Conservation (phyloP, 352 stramenopile species). For the Labyrinthula sp. region DNA sequence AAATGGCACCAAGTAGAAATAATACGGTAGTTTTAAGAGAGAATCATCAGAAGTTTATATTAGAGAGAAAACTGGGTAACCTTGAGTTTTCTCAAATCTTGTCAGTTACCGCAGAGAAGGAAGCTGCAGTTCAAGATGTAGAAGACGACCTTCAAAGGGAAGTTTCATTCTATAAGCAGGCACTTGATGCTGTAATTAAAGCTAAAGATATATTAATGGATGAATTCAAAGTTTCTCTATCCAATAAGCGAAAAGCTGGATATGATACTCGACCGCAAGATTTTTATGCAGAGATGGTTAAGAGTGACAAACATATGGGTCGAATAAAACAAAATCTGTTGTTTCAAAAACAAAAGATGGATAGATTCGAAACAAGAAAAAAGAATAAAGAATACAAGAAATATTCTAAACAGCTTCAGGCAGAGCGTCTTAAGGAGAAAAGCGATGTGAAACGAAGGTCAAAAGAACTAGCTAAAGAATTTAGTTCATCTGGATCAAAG, state of each 20-base stretch:
- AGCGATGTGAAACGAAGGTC: constrained; percentile 20
- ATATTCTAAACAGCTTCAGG: constrained; percentile 73
- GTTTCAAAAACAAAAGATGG: constrained; percentile 97
- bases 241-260: too few species aligned
- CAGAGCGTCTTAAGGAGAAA: constrained; percentile 49
- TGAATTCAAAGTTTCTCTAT: constrained; percentile 43
- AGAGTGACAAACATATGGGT: constrained; percentile 81
- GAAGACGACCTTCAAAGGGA: constrained; percentile 66
- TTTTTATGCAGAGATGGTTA: constrained; percentile 98
- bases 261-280: constrained; percentile 82
- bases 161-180: constrained; percentile 87
- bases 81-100: constrained; percentile 16
- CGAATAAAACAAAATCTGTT: constrained; percentile 94
- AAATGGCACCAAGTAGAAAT: too few species aligned
- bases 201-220: constrained; percentile 42
- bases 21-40: too few species aligned
- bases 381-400: constrained; percentile 83
- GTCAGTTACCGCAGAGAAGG: constrained; percentile 22
- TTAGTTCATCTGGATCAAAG: not conserved
- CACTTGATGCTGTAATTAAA: constrained; percentile 44
- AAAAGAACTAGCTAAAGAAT: constrained; percentile 22
- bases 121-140: constrained; percentile 47
- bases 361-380: constrained; percentile 86
- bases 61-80: too few species aligned
- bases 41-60: too few species aligned